phyloP scores from a whole-genome alignment of 352 stramenopile genomes.

The Globisporangium middletonii region DNA sequence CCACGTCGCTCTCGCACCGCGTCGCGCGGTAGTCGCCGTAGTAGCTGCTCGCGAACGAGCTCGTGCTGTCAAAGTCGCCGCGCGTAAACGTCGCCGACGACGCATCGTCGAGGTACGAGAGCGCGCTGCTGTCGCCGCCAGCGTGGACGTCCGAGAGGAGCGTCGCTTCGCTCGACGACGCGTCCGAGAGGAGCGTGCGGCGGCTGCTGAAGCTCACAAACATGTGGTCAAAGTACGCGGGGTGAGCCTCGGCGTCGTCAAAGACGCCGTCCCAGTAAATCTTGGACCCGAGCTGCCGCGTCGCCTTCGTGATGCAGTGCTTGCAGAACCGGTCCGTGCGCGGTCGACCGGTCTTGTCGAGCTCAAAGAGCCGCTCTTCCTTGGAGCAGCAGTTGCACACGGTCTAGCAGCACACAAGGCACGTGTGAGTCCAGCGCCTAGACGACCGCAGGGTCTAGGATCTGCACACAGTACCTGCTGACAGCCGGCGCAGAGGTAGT shows the following conservation, averaged over 20 bases:
- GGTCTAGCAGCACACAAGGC: slow-evolving; percentile 12
- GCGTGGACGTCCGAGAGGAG: not conserved
- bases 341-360: slow-evolving; percentile 29
- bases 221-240: slow-evolving; percentile 15
- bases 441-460: too few relatives aligned
- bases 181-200: slow-evolving; percentile 6
- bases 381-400: slow-evolving; percentile 44
- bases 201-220: slow-evolving; percentile 1
- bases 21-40: not conserved
- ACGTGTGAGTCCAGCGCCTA: not conserved
- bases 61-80: not conserved
- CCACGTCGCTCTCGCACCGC: slow-evolving; percentile 1
- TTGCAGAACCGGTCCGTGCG: slow-evolving; percentile 44
- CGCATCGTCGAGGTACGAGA: not conserved
- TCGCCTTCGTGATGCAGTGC: slow-evolving; percentile 23
- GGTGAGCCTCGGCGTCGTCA: not conserved
- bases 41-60: not conserved
- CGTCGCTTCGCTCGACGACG: not conserved
- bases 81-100: not conserved
- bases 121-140: not conserved
- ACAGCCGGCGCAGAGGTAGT: slow-evolving; percentile 22
- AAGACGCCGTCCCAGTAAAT: slow-evolving; percentile 3
- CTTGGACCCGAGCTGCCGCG: slow-evolving; percentile 6
- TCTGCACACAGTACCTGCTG: slow-evolving; percentile 14
- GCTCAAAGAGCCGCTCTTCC: slow-evolving; percentile 36